Evolutionary conservation across 257 asterid genomes (phyloP).

Genomic region (Primulina tabacum): DNA sequence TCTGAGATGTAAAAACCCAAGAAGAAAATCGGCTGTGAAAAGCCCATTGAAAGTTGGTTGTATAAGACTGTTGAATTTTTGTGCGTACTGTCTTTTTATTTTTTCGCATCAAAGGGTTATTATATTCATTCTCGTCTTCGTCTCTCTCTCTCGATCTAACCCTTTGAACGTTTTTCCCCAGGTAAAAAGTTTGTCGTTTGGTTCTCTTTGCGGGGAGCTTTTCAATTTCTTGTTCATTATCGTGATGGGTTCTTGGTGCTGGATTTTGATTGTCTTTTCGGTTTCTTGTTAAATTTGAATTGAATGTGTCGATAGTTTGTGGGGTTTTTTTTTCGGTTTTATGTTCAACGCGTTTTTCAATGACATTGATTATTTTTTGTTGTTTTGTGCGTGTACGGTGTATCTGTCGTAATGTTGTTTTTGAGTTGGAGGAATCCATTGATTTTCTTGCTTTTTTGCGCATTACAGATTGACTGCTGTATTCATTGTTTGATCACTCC

Average conservation of each 20-base stretch:
- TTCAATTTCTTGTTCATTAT: slow-evolving; percentile 19
- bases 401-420: slow-evolving; percentile 6
- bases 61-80: slow-evolving; percentile 13
- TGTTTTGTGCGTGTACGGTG: slow-evolving; percentile 16
- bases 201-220: neutral
- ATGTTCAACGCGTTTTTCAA: slow-evolving; percentile 20
- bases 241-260: slow-evolving; percentile 34
- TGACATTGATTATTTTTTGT: slow-evolving; percentile 15
- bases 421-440: slow-evolving; percentile 14
- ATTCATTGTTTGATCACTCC: slow-evolving; percentile 31
- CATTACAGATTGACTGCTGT: slow-evolving; percentile 45
- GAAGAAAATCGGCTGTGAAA: slow-evolving; percentile 28
- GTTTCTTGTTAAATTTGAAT: slow-evolving; percentile 5
- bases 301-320: slow-evolving; percentile 5
- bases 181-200: slow-evolving; percentile 9
- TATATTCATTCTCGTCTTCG: slow-evolving; percentile 12
- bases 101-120: slow-evolving; percentile 24
- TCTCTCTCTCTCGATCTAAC: slow-evolving; percentile 28
- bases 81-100: slow-evolving; percentile 19
- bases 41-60: slow-evolving; percentile 30
- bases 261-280: slow-evolving; percentile 11
- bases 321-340: slow-evolving; percentile 12
- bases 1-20: slow-evolving; percentile 29
- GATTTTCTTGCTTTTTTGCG: slow-evolving; percentile 17
- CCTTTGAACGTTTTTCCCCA: slow-evolving; percentile 29